A percentile compares a stretch with the other conserved stretches of the same genome.
Conservation (phyloP, 257 asterid species). For the Solanum paucissectum region DNA sequence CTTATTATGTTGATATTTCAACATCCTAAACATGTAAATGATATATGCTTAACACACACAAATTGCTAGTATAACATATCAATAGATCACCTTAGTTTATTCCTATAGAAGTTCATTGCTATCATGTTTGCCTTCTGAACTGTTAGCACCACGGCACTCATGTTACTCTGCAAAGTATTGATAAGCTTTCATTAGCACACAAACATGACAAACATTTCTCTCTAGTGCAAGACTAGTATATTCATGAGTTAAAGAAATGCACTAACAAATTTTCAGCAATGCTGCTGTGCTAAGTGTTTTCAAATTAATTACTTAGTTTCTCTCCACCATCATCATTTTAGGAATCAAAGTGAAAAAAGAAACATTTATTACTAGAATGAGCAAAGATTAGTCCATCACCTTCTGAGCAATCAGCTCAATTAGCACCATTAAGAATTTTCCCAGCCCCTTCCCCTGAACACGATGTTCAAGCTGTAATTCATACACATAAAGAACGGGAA, state of each 20-base stretch:
- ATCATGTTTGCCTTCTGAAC: slow-evolving; percentile 62
- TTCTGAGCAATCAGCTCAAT: slow-evolving; percentile 71
- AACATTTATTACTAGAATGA: neutral
- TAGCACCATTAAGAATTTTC: slow-evolving; percentile 63
- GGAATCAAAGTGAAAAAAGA: neutral
- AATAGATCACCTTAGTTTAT: slow-evolving; percentile 43
- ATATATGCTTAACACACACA: neutral
- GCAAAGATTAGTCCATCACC: slow-evolving; percentile 21
- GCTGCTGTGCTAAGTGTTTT: neutral
- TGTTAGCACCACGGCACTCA: slow-evolving; percentile 86
- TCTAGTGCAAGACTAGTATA: neutral
- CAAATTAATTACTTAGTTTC: neutral
- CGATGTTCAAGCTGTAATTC: slow-evolving; percentile 76
- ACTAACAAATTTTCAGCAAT: neutral
- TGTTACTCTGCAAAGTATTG: slow-evolving; percentile 37
- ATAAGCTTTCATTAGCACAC: neutral
- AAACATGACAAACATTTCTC: neutral
- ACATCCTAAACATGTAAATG: neutral
- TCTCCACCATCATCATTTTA: neutral
- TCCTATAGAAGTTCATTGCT: slow-evolving; percentile 67
- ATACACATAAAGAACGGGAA: slow-evolving; percentile 83
- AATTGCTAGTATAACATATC: neutral
- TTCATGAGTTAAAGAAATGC: neutral
- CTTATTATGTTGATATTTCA: neutral
- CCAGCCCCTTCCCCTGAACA: slow-evolving; percentile 85